Percentiles rank a stretch among this genome's conserved stretches.
phyloP scores from a whole-genome alignment of 345 rosid species.

The Ricinus communis region DNA sequence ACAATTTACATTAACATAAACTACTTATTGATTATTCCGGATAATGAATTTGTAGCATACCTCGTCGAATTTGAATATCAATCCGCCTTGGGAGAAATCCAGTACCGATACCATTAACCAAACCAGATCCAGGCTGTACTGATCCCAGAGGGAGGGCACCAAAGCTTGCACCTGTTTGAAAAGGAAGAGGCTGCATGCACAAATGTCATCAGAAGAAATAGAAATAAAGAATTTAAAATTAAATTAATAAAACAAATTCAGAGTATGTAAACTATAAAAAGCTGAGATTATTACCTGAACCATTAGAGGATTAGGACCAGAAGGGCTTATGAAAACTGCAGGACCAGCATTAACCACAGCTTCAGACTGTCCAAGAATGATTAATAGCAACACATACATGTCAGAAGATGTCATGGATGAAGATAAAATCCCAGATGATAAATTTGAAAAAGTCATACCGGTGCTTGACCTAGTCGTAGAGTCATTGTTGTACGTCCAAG shows the following conservation, averaged over 20 bases:
- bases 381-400: constrained; percentile 12
- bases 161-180: constrained; percentile 57
- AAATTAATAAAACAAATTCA: not conserved
- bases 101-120: constrained; percentile 46
- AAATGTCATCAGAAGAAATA: constrained; percentile 24
- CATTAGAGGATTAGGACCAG: constrained; percentile 79
- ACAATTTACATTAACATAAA: not conserved
- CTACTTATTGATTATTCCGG: constrained; percentile 2
- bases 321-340: constrained; percentile 63
- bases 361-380: constrained; percentile 53
- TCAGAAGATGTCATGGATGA: not conserved
- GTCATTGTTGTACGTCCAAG: constrained; percentile 82
- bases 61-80: constrained; percentile 78
- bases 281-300: constrained; percentile 55
- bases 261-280: constrained; percentile 2
- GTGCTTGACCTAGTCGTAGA: constrained; percentile 63
- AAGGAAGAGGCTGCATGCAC: constrained; percentile 60
- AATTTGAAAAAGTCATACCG: constrained; percentile 40
- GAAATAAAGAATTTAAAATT: not conserved
- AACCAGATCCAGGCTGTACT: constrained; percentile 51
- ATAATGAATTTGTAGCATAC: constrained; percentile 29
- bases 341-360: constrained; percentile 81
- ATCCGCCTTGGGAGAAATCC: constrained; percentile 69
- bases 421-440: not conserved
- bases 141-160: constrained; percentile 51